Evolutionary conservation across 352 stramenopile genomes (phyloP).

Genomic region (Elongisporangium senticosum): DNA sequence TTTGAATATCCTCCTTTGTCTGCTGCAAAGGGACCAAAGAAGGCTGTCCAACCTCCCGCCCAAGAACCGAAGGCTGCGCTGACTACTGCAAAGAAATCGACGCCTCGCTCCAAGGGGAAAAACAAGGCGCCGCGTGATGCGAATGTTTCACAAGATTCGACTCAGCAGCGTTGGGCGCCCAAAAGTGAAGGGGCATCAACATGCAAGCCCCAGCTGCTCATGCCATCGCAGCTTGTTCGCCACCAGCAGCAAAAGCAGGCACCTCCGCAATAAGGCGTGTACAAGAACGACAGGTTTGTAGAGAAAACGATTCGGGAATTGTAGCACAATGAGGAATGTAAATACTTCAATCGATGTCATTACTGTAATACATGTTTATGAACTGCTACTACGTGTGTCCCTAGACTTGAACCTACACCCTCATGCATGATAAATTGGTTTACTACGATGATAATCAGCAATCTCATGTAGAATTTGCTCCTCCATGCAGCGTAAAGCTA

Average conservation of each 20-base stretch:
- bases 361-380: too few species aligned
- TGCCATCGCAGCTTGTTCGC: slow-evolving; percentile 47
- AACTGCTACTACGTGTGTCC: too few species aligned
- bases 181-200: slow-evolving; percentile 13
- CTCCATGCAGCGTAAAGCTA: slow-evolving; percentile 22
- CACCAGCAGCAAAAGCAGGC: slow-evolving; percentile 38
- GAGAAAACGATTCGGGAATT: background rate
- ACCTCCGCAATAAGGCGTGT: slow-evolving; percentile 4
- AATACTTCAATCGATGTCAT: background rate
- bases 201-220: slow-evolving; percentile 23
- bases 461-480: slow-evolving; percentile 51
- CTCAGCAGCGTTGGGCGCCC: slow-evolving; percentile 26
- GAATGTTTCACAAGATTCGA: slow-evolving; percentile 2
- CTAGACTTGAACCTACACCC: too few species aligned
- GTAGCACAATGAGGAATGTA: slow-evolving; percentile 2
- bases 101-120: slow-evolving; percentile 5
- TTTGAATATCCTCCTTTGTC: slow-evolving; percentile 16
- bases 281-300: background rate
- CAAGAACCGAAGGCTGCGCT: slow-evolving; percentile 12
- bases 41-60: background rate
- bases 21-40: slow-evolving; percentile 4
- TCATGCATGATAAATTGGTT: background rate
- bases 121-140: slow-evolving; percentile 4
- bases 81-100: slow-evolving; percentile 17
- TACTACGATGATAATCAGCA: slow-evolving; percentile 21